Evolutionary conservation across 2,329 filamentous ascomycete species (phyloP), one percentile per base, ranked within the genome.

Genomic region (Arthroderma sp.): DNA sequence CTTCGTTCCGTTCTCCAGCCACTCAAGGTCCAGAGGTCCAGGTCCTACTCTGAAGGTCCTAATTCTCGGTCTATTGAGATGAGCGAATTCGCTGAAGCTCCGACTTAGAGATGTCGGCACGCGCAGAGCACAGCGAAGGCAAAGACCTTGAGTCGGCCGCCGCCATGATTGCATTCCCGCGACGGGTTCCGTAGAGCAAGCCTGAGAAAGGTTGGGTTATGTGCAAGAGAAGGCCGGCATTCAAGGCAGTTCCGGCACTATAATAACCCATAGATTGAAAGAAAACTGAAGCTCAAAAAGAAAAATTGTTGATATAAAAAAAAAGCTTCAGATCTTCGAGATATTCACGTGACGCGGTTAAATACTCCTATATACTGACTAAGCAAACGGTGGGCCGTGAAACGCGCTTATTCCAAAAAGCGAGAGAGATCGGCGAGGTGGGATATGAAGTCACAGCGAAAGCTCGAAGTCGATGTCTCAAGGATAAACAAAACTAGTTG

Each of bases 91-190:
- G 47, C 47, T 51, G 47, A 51, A 51, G 25, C 25, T 51, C 28
- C 47, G 47, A 2, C 47, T 17, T 11, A 31, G 7, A 19, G 25
- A 19, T 4, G 47, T 51, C 25, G 47, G 47, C 47, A 25, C 25
- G 47, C 47, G 47, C 23, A 51, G 25, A 51, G 47, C 47, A 25
- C 47, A 51, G 19, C 47, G 47, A 31, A 51, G 47, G 47, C 47
- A 51, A n/a, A 51, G 25, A 33, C 28, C 23, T 51, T 31, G 47
- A 51, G 25, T n/a, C 47, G 47, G 47, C 23, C n/a, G 47, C 25
- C 25, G 35, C 52, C 52, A 54, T 54, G 23, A 21, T 54, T 54
- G 31, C 52, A 54, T 54, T 17, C 31, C 47, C 47, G 47, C 47
- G 23, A 51, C 33, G 6, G n/a, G 13, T n/a, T 33, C 25, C 25